Percentiles rank a stretch among this genome's conserved stretches.
phyloP scores from a whole-genome alignment of 2,329 filamentous ascomycete species.

The Emergomyces africanus region DNA sequence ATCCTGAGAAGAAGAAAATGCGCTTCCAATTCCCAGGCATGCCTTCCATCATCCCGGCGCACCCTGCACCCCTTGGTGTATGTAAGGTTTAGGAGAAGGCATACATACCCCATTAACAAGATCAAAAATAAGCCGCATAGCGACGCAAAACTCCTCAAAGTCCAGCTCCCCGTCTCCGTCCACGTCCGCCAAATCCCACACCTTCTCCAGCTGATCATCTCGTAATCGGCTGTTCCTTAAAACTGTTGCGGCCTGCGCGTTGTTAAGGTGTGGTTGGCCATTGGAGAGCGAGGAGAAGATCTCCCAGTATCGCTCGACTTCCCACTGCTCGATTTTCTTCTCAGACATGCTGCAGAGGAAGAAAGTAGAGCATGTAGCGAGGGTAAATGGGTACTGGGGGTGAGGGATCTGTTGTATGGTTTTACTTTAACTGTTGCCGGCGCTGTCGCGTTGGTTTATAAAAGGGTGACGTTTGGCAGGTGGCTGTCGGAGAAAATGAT shows the following conservation, averaged over 20 bases:
- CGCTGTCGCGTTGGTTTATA: too few species aligned
- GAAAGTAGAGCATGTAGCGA: background rate
- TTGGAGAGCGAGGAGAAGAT: constrained; percentile 58
- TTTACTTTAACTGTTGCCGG: background rate
- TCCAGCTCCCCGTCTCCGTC: constrained; percentile 96
- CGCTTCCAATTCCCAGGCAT: background rate
- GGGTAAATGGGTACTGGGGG: background rate
- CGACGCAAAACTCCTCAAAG: constrained; percentile 99
- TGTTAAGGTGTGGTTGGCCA: constrained; percentile 53
- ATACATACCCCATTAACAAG: constrained; percentile 73
- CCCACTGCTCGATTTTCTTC: constrained; percentile 54
- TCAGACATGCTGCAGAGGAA: constrained; percentile 22
- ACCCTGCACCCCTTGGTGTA: background rate
- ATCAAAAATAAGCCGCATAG: constrained; percentile 96
- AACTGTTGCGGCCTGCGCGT: constrained; percentile 55
- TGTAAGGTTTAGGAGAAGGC: background rate
- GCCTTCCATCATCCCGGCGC: background rate
- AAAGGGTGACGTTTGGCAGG: background rate
- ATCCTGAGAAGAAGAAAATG: background rate
- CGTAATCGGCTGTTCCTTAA: constrained; percentile 60
- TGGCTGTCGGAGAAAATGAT: background rate
- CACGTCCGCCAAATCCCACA: constrained; percentile 96
- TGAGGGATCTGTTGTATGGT: background rate
- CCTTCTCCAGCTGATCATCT: constrained; percentile 80
- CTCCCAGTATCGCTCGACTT: constrained; percentile 69